These are phyloP conservation scores for Boletus pseudopeckii DNA, from an alignment of 768 basidiomycete genomes.

Conservation along the genomic window DNA sequence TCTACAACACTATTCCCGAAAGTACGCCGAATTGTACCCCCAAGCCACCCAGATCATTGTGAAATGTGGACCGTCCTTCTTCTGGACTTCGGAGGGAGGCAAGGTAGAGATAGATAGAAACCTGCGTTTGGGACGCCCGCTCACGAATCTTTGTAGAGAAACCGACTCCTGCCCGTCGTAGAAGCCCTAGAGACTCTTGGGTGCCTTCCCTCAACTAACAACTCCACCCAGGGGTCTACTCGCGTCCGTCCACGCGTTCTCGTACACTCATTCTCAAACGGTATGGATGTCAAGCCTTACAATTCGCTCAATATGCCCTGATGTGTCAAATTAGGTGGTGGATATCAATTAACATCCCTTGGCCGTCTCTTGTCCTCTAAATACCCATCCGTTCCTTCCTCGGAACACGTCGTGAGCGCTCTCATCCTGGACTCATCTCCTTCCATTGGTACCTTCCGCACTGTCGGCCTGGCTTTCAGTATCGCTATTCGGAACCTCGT, in stretches of 20 bases:
- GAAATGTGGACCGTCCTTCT: constrained; percentile 19
- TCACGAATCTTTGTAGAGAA: constrained; percentile 13
- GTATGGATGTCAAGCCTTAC: constrained; percentile 3
- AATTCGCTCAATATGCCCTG: neutral
- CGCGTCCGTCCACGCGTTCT: constrained; percentile 20
- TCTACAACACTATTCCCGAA: constrained; percentile 22
- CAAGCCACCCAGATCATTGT: constrained; percentile 27
- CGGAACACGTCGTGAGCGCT: constrained; percentile 6
- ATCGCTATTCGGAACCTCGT: constrained; percentile 22
- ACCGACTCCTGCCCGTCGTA: constrained; percentile 18
- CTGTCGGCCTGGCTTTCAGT: constrained; percentile 22
- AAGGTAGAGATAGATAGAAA: constrained; percentile 9
- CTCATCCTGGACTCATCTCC: constrained; percentile 27
- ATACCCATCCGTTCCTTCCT: constrained; percentile 10
- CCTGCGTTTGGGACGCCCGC: neutral
- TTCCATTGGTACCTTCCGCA: constrained; percentile 6
- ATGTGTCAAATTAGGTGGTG: constrained; percentile 18
- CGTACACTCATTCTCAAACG: constrained; percentile 30
- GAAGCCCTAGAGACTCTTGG: constrained; percentile 24
- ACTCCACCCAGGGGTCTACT: neutral
- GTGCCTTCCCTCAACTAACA: constrained; percentile 12
- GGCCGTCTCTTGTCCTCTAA: constrained; percentile 18
- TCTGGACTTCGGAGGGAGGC: constrained; percentile 12
- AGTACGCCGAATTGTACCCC: constrained; percentile 27
- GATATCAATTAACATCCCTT: constrained; percentile 18